Evolutionary conservation across 2,329 filamentous ascomycete species (phyloP), one percentile per base, ranked within the genome.

Genomic region (Aspergillus aculeatinus): DNA sequence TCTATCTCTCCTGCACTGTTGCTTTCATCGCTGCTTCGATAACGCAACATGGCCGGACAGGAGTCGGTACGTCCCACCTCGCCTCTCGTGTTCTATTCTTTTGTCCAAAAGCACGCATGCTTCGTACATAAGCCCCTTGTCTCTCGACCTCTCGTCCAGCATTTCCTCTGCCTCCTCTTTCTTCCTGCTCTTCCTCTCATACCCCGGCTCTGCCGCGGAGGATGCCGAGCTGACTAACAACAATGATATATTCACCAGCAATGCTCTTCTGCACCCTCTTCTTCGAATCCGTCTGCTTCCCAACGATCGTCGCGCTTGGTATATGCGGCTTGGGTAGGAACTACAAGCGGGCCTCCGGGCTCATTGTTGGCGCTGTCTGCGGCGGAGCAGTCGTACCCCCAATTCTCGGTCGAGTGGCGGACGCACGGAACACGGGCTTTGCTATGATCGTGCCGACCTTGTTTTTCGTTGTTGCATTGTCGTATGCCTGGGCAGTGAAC

Each of bases 231-330:
- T 9, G 27, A 29, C 27, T 29, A 29, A 29, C 27, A 29, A 29
- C 27, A 29, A 29, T 29, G 2, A 35, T 10, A 42, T 14, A 25
- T 35, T 31, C 44, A 47, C n/a, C 6, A 74, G 73, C 72, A 23
- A 87, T 91, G 64, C 78, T 90, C 2, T 80, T 88, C 44, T 68
- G 93, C 29, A 89, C 90, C 64, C 88, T 91, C 65, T 91, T 96
- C 74, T 91, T 90, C 69, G 91, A 94, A 73, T 90, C 88, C 0
- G 91, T 92, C 55, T 85, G 91, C 67, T 96, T 91, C 81, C 92
- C 92, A 0, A 87, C 93, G 1, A 87, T 95, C 61, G 92, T 92
- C 66, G 87, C 90, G 3, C 83, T 95, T 12, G 90, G 89, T 3
- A 87, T 96, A 60, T 85, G 91, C 23, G 89, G 89, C 2, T 81